Conservation (phyloP, 2,329 filamentous ascomycete species). For the Scedosporium apiospermum region DNA sequence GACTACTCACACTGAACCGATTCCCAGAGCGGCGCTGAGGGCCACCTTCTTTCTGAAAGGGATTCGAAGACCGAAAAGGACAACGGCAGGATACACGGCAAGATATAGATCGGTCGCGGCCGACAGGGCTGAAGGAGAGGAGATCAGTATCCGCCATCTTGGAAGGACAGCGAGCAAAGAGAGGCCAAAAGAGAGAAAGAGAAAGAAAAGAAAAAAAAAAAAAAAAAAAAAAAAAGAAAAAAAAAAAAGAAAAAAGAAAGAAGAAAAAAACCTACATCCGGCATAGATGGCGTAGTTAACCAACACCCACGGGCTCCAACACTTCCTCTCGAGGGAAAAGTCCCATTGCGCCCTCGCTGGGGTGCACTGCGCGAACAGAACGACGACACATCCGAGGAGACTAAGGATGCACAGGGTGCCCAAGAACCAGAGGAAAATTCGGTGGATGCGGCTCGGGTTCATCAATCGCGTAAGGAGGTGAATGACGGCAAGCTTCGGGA, state of each 20-base stretch:
- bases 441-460: slow-evolving; percentile 14
- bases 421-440: slow-evolving; percentile 15
- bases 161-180: neutral
- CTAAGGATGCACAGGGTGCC: slow-evolving; percentile 9
- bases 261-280: neutral
- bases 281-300: slow-evolving; percentile 4
- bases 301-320: slow-evolving; percentile 12
- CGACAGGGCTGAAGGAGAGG: slow-evolving; percentile 17
- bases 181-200: neutral
- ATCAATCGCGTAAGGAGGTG: slow-evolving; percentile 16
- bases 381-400: slow-evolving; percentile 13
- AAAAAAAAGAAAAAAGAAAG: too few relatives aligned
- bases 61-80: slow-evolving; percentile 27
- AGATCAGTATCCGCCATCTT: neutral
- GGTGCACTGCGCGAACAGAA: slow-evolving; percentile 16
- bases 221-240: too few relatives aligned
- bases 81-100: slow-evolving; percentile 28
- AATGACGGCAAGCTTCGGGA: slow-evolving; percentile 20
- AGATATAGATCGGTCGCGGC: slow-evolving; percentile 29
- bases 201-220: too few relatives aligned
- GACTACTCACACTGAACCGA: slow-evolving; percentile 25
- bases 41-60: slow-evolving; percentile 29
- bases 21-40: slow-evolving; percentile 25
- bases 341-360: slow-evolving; percentile 16
- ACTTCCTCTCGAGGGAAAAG: slow-evolving; percentile 11